Evolutionary conservation across 2,329 filamentous ascomycete species (phyloP), one percentile per base, ranked within the genome.

Genomic region (Cyclaneusma minus): DNA sequence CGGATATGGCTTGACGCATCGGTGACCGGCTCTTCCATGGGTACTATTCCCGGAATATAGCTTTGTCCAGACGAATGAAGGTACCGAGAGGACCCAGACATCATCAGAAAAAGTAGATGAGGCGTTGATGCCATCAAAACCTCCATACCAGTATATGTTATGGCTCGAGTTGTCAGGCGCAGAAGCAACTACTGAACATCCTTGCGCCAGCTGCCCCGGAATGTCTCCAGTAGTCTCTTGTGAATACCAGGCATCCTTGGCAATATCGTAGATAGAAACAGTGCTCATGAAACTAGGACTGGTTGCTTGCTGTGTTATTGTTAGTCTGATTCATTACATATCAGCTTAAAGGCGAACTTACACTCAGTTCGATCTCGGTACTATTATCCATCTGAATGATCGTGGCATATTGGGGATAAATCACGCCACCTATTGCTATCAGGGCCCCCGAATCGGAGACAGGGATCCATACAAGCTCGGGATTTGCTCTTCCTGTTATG

Each of bases 101-200:
- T 81, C 77, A 33, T 83, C 70, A 28, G 48, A 59, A 35, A 58
- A 66, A 10, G 47, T 33, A 0, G 50, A 32, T 0, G 22, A 27
- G 0, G 32, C 15, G 29, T 61, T 31, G 5, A 71, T 36, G 0
- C 66, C 69, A 30, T 69, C 52, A 42, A 77, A 85, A 0, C 82
- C 82, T 10, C 79, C 82, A 39, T 83, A 89, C 53, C 81, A 82
- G 55, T 87, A 85, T 25, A 91, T 73, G 44, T 85, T 84, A 49
- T 76, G 80, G 31, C 74, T 83, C 7, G 76, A 79, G 17, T 59
- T 61, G 43, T 84, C 79, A 22, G 68, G 58, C 9, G 80, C 73
- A 0, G 69, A 58, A n/a, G 69, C 78, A 2, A 82, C 68, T 0
- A 83, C 75, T 3, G 79, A 74, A 42, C 82, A 89, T 44, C 76